Evolutionary conservation across 345 rosid genomes (phyloP), one percentile per base, ranked within the genome.

Genomic region (Sisymbrium irio): DNA sequence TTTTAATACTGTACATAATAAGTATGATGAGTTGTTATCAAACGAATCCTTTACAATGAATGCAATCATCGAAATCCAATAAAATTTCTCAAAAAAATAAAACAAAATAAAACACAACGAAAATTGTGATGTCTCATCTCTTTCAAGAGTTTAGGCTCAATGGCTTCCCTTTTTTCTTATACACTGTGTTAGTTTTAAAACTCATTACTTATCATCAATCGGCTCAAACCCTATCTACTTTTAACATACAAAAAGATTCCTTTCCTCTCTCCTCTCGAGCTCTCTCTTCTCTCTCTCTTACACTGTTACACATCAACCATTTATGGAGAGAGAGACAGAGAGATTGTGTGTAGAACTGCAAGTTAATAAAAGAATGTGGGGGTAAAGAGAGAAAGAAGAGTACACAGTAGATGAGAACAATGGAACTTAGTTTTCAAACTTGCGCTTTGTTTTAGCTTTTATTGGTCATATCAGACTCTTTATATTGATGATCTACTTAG

Each of bases 321-420:
- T 58, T 70, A 67, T 47, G 58, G 60, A 25, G 74, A 58, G 42
- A 56, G 49, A 50, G 50, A 65, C 35, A 66, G 65, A 51, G 66
- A 25, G 42, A 63, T 51, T 42, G 64, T 63, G 41, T 69, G 65
- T 46, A 55, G 72, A 71, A 77, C 72, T 77, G 72, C 76, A 77
- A 77, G 80, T 77, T 70, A 64, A 64, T 77, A 70, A 77, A 57
- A 49, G 67, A 57, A 63, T 64, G 72, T 69, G 75, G 76, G 72
- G 75, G 72, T 62, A 73, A 74, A 55, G 75, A 46, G 70, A 49
- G 61, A 58, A 67, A 49, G 13, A 36, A 30, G 62, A 20, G 78
- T 61, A 78, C 68, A 76, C 59, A 62, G 78, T 72, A 66, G 66
- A 76, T 70, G 83, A 76, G 78, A 72, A 80, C 79, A 70, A 77